These are phyloP conservation scores for Beauveria bassiana DNA, from an alignment of 2,329 filamentous ascomycete genomes.

Conservation along the genomic window DNA sequence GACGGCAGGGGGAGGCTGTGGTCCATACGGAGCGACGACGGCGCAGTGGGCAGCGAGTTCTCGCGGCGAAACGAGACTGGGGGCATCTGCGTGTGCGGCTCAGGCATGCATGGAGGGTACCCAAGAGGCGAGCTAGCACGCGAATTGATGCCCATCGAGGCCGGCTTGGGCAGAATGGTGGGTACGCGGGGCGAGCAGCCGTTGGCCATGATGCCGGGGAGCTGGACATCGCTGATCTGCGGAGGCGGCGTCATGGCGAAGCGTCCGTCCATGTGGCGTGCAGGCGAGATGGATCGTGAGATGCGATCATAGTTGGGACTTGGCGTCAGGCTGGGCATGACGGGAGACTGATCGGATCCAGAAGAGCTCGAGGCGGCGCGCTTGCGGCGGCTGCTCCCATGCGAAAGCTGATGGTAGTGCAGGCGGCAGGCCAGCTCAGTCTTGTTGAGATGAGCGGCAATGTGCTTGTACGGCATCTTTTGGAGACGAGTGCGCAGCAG, in stretches of 20 bases:
- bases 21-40: conserved; percentile 48
- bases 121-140: conserved; percentile 28
- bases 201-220: conserved; percentile 43
- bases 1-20: conserved; percentile 39
- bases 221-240: conserved; percentile 38
- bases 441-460: conserved; percentile 77
- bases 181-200: conserved; percentile 43
- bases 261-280: conserved; percentile 29
- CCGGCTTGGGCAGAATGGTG: conserved; percentile 60
- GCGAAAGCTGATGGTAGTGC: conserved; percentile 79
- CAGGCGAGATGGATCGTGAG: conserved; percentile 42
- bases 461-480: conserved; percentile 89
- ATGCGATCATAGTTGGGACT: conserved; percentile 44
- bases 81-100: conserved; percentile 37
- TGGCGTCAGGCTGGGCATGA: conserved; percentile 37
- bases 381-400: conserved; percentile 74
- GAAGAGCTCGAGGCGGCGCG: conserved; percentile 64
- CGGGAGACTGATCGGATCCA: conserved; percentile 45
- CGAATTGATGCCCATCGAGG: conserved; percentile 38
- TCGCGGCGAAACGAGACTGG: conserved; percentile 30
- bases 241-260: conserved; percentile 37
- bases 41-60: conserved; percentile 26
- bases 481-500: conserved; percentile 76
- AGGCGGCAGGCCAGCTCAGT: conserved; percentile 81
- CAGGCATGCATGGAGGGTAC: conserved; percentile 35